Base-by-base conservation (phyloP, 2,329 filamentous ascomycete genomes). In the Cladosporium oxysporum region DNA sequence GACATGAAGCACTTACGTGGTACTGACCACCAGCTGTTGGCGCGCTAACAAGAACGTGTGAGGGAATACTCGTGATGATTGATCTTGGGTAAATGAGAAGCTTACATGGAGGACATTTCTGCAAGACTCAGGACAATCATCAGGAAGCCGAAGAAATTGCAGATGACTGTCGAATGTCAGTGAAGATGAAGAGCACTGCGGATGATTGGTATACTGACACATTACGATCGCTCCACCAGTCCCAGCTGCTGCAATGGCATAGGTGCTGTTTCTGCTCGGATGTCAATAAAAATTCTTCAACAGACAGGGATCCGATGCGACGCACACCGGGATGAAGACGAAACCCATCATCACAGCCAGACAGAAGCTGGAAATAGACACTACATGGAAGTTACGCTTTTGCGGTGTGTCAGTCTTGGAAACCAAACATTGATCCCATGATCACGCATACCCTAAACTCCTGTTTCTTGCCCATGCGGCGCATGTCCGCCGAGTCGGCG, bases 1-100 rank as follows among this genome's bases (percentile, higher is more conserved):
- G n/a, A 44, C 2, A n/a, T 23, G 21, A 8, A 8, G 0, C 1
- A 23, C 58, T 50, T 26, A 50, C 74, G 66, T 75, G 66, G 28
- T 70, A 75, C 52, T 74, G 70, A 29, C 72, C 76, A 18, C 75
- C 75, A 35, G 71, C 70, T 18, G 72, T 76, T 0, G 75, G 73
- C 5, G 73, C 74, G 10, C 33, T 63, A 23, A 23, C n/a, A 44
- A 12, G 18, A n/a, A 11, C 33, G 16, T 33, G 28, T 49, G 11
- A 60, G 11, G 4, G n/a, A 18, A 2, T 16, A 11, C 6, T 14
- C 23, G 12, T 35, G 33, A 35, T 35, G 12, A 16, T 23, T 12
- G 14, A 31, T 2, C 18, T 21, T n/a, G 26, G 10, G 10, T 12
- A 12, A 14, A 21, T 23, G 6, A 14, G 3, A n/a, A n/a, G 23